Conservation (phyloP, 1,284 basidiomycete genomes). For the Microbotryum scabiosae region DNA sequence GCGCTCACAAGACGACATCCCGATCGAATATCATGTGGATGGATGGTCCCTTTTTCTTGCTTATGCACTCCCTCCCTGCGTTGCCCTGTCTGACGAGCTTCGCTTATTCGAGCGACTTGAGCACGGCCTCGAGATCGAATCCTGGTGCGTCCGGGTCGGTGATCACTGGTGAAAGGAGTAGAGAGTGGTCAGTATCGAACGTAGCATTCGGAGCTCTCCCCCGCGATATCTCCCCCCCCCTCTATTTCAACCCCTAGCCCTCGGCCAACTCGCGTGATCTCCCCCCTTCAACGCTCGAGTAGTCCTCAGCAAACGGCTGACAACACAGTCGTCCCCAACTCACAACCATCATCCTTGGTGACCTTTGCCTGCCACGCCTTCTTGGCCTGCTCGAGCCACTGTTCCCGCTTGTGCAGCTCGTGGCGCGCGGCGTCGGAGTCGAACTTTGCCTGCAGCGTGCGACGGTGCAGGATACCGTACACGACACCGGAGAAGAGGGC, state of each 20-base stretch:
- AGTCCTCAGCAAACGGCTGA: no score
- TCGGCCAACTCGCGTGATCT: no score
- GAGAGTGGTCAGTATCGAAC: neutral
- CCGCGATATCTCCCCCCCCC: no score
- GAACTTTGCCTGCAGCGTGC: conserved; percentile 75
- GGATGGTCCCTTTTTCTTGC: no score
- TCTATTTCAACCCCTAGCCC: no score
- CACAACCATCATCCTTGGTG: conserved; percentile 18
- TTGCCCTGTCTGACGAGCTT: no score
- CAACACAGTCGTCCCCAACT: neutral
- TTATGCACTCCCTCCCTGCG: no score
- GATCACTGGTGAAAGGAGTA: conserved; percentile 53
- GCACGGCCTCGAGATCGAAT: conserved; percentile 92
- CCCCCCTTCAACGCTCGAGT: no score
- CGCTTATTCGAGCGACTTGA: conserved; percentile 42
- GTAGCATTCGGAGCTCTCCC: neutral
- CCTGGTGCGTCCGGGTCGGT: conserved; percentile 89
- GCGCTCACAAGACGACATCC: neutral
- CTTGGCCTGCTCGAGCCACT: conserved; percentile 77
- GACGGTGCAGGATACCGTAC: conserved; percentile 88
- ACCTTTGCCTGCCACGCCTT: conserved; percentile 66
- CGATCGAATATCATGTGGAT: no score
- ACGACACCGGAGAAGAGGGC: conserved; percentile 78
- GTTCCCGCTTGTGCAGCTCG: conserved; percentile 61
- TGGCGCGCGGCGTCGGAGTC: conserved; percentile 62